Evolutionary conservation across 495 filamentous ascomycete species (phyloP).

Genomic region (Cladorrhinum samala): DNA sequence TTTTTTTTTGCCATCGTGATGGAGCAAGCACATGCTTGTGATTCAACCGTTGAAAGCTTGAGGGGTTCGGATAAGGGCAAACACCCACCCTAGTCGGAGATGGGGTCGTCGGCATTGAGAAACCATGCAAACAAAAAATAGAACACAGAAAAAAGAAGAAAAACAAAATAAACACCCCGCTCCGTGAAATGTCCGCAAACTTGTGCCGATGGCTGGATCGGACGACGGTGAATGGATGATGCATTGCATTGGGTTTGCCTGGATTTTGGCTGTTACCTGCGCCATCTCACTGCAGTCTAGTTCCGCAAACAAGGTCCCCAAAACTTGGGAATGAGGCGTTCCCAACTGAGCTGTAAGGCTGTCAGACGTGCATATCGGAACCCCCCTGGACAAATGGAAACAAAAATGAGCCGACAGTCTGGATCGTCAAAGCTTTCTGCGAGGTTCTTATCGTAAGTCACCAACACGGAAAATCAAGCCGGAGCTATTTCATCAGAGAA

Average conservation of each 20-base stretch:
- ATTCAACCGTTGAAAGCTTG: neutral
- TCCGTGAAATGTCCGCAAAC: neutral
- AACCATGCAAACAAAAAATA: too few relatives aligned
- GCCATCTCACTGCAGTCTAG: neutral
- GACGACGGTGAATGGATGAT: neutral
- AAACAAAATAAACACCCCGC: neutral
- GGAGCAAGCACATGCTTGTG: neutral
- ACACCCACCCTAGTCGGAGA: too few relatives aligned
- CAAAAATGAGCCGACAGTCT: neutral
- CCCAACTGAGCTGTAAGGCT: neutral
- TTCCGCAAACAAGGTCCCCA: neutral
- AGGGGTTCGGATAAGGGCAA: neutral
- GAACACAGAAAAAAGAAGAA: neutral
- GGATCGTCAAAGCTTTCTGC: neutral
- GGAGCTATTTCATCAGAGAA: too few relatives aligned
- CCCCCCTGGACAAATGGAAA: neutral
- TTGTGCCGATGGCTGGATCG: neutral
- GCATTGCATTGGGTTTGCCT: neutral
- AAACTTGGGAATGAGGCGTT: neutral
- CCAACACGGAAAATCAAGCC: neutral
- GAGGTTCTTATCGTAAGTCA: neutral
- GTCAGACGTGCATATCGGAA: neutral
- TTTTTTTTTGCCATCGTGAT: neutral
- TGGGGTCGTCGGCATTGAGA: too few relatives aligned
- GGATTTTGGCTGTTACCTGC: neutral